Evolutionary conservation across 129 eudicot species (phyloP), one percentile per base, ranked within the genome.

Genomic region (Kitagawia praeruptora): DNA sequence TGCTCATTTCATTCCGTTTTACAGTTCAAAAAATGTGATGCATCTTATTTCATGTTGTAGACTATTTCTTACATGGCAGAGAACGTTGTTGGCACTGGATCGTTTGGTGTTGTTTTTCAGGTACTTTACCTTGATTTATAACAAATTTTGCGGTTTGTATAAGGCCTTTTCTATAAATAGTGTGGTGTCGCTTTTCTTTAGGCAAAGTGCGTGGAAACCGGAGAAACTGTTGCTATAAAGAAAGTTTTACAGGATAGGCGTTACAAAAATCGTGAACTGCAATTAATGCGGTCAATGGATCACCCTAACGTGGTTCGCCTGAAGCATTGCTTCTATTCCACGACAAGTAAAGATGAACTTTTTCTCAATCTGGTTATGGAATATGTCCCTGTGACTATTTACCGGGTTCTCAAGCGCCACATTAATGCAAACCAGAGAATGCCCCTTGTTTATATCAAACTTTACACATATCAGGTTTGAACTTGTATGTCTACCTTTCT

Each of bases 101-200:
- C 97, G 46, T 92, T 92, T 85, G 97, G 97, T 66, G 81, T 89
- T 49, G 97, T 92, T 80, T 92, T 92, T 83, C 95, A 92, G 97
- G 97, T 89, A 82, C 37, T 51, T 72, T 51, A 28, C 38, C 21
- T 13, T n/a, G 41, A 23, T 31, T 67, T 67, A 31, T 67, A 67
- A 67, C 73, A 34, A 67, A 31, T 34, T 67, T 75, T 45, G 77
- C 48, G 61, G 61, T n/a, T 45, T 25, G 14, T 28, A 21, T 41
- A 54, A 75, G 28, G 34, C 58, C 47, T 70, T 75, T n/a, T 75
- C 64, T 25, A 18, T 31, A 72, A 48, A 75, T 76, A 70, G 74
- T 16, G 11, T 41, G 39, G 27, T 16, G 67, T 71, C 27, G 45
- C 37, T 63, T 41, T 85, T 49, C 44, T 84, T 48, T 70, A 92